phyloP scores from a whole-genome alignment of 2,329 filamentous ascomycete genomes.

The Fusarium xylarioides region DNA sequence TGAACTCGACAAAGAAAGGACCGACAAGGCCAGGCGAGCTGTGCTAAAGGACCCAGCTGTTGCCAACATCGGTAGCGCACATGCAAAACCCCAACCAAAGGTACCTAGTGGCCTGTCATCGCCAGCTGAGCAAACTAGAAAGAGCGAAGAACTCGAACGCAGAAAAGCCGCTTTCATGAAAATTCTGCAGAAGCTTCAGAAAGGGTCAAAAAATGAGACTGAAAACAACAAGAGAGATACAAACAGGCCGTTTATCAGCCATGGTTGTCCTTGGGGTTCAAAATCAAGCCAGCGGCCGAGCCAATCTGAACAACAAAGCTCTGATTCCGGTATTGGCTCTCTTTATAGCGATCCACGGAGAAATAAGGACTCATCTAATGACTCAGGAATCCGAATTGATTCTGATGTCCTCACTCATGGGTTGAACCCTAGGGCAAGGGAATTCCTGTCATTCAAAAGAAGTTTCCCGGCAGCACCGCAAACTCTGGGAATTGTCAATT shows the following conservation, averaged over 20 bases:
- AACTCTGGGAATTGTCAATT: not conserved
- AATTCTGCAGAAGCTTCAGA: conserved; percentile 43
- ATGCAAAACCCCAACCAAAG: not conserved
- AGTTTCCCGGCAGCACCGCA: not conserved
- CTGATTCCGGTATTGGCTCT: conserved; percentile 14
- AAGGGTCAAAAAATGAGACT: not conserved
- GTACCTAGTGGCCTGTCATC: not conserved
- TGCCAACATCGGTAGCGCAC: conserved; percentile 5
- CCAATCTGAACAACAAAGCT: not conserved
- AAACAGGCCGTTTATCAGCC: not conserved
- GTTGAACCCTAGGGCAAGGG: conserved; percentile 48
- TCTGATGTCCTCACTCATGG: conserved; percentile 14
- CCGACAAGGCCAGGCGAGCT: conserved; percentile 21
- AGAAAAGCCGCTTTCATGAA: conserved; percentile 41
- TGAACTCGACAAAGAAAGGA: not conserved
- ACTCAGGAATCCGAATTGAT: conserved; percentile 31
- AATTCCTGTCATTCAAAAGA: conserved; percentile 45
- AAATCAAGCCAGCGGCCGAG: not conserved
- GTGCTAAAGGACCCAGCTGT: conserved; percentile 32
- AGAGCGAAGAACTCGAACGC: conserved; percentile 5
- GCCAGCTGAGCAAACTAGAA: not conserved
- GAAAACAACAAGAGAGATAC: not conserved
- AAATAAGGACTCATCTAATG: conserved; percentile 21
- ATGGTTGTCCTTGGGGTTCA: not conserved
- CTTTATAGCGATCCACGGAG: not conserved